phyloP scores from a whole-genome alignment of 1,284 basidiomycete species.

The Hymenochaete sp. region DNA sequence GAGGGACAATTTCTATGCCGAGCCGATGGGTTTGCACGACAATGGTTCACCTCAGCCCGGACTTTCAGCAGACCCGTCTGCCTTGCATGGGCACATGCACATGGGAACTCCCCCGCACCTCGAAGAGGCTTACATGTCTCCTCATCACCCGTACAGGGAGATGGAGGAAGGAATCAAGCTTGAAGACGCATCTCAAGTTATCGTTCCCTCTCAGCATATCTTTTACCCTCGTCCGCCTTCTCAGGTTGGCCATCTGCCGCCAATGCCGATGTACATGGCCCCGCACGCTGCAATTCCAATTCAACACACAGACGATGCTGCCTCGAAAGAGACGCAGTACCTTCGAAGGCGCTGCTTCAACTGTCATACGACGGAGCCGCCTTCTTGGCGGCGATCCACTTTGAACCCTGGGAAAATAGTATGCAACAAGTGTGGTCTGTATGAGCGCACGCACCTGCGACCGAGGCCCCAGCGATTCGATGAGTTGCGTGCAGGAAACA shows the following conservation, averaged over 20 bases:
- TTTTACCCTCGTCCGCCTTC: slow-evolving; percentile 27
- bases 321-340: slow-evolving; percentile 79
- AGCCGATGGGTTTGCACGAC: slow-evolving; percentile 33
- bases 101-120: slow-evolving; percentile 17
- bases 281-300: slow-evolving; percentile 55
- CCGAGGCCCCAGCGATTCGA: slow-evolving; percentile 75
- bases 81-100: slow-evolving; percentile 22
- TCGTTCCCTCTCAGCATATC: slow-evolving; percentile 49
- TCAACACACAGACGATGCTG: slow-evolving; percentile 80
- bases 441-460: slow-evolving; percentile 75
- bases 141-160: slow-evolving; percentile 38
- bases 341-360: slow-evolving; percentile 78
- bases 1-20: slow-evolving; percentile 34
- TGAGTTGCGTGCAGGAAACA: slow-evolving; percentile 72
- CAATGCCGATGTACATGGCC: slow-evolving; percentile 36
- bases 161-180: slow-evolving; percentile 52
- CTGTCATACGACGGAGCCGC: slow-evolving; percentile 81
- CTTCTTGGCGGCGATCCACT: slow-evolving; percentile 75
- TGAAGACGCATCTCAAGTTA: slow-evolving; percentile 47
- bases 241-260: slow-evolving; percentile 22
- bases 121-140: slow-evolving; percentile 31
- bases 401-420: slow-evolving; percentile 84
- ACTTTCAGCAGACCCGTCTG: slow-evolving; percentile 27
- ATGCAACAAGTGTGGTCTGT: slow-evolving; percentile 83
- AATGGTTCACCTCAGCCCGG: slow-evolving; percentile 33